These are phyloP conservation scores for Penicillium odoratum DNA, from an alignment of 495 filamentous ascomycete species.

Conservation along the genomic window DNA sequence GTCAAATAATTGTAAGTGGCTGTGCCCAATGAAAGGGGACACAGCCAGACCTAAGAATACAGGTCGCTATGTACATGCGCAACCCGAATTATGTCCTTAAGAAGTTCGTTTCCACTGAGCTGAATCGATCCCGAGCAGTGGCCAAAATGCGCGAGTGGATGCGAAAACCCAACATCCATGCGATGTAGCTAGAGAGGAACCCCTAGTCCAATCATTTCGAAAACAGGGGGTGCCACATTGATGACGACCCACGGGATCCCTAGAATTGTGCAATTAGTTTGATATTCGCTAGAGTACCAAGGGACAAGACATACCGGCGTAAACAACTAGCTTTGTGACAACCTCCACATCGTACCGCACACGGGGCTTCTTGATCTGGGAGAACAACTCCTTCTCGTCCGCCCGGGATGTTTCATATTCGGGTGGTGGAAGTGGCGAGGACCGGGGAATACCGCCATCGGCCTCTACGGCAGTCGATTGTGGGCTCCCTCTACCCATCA, in stretches of 20 bases:
- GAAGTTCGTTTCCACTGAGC: constrained; percentile 17
- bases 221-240: constrained; percentile 31
- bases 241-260: constrained; percentile 39
- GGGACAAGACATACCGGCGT: constrained; percentile 66
- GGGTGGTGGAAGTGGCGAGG: constrained; percentile 35
- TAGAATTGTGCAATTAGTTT: constrained; percentile 8
- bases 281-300: neutral
- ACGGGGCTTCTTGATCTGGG: constrained; percentile 77
- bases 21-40: neutral
- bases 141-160: neutral
- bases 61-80: constrained; percentile 28
- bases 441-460: constrained; percentile 16
- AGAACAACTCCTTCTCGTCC: constrained; percentile 81
- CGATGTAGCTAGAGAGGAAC: constrained; percentile 26
- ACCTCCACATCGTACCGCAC: constrained; percentile 97
- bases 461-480: constrained; percentile 28
- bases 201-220: constrained; percentile 30
- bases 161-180: constrained; percentile 1
- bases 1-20: neutral
- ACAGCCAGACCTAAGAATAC: constrained; percentile 16
- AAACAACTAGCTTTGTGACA: constrained; percentile 93
- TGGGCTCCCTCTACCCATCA: constrained; percentile 63
- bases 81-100: constrained; percentile 10
- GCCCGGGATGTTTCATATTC: constrained; percentile 38
- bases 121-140: constrained; percentile 9